Percentiles rank a stretch among this genome's conserved stretches.
These are phyloP conservation scores for Pelargonium australe DNA, from an alignment of 441 rosid genomes.

Conservation along the genomic window DNA sequence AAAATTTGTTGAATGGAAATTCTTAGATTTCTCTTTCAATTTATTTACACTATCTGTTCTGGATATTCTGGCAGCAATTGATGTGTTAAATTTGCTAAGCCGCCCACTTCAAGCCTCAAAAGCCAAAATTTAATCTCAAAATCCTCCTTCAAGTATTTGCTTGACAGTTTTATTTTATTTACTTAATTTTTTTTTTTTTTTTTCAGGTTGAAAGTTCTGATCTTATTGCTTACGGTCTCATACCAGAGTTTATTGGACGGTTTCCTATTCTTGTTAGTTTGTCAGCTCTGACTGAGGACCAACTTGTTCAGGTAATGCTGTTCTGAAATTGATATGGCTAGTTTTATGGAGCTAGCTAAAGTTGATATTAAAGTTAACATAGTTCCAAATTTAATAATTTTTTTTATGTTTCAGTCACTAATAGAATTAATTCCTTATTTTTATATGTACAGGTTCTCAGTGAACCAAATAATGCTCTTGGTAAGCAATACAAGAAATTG, in stretches of 20 bases:
- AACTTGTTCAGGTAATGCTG: constrained; percentile 61
- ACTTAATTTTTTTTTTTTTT: no score
- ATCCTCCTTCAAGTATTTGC: constrained; percentile 2
- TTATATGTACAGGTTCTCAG: constrained; percentile 55
- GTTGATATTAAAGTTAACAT: no score
- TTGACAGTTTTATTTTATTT: constrained; percentile 39
- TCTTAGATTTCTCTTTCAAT: not conserved
- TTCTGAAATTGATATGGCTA: no score
- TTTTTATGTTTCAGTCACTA: not conserved
- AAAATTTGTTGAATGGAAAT: not conserved
- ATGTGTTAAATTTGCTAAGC: not conserved
- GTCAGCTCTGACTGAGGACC: constrained; percentile 81
- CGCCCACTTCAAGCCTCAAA: not conserved
- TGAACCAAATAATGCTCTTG: constrained; percentile 88
- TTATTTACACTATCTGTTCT: not conserved
- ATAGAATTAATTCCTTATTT: not conserved
- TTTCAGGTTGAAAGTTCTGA: constrained; percentile 91
- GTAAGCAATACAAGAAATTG: constrained; percentile 89
- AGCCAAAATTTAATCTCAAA: not conserved
- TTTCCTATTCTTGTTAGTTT: constrained; percentile 87
- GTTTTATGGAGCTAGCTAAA: no score
- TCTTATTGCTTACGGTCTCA: constrained; percentile 90
- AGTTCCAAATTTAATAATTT: not conserved
- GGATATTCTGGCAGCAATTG: not conserved
- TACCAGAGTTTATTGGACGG: constrained; percentile 95